These are phyloP conservation scores for Wickerhamiella kurtzmanii DNA, from an alignment of 805 yeast genomes.

Conservation along the genomic window DNA sequence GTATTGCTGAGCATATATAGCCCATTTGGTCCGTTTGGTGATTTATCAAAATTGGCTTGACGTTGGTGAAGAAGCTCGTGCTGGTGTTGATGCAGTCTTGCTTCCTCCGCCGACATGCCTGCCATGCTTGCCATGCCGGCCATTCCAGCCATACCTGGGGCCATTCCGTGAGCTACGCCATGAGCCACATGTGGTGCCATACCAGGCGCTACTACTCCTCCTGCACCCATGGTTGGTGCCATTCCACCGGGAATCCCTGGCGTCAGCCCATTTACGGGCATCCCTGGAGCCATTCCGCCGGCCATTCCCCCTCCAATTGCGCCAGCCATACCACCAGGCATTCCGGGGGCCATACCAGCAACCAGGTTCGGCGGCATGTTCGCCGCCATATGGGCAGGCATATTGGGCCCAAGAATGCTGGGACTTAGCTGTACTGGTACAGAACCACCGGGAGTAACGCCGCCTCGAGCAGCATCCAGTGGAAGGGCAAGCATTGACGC, in stretches of 20 bases:
- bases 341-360: no score
- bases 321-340: neutral
- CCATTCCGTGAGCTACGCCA: neutral
- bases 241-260: neutral
- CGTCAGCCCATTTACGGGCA: neutral
- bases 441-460: neutral
- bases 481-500: neutral
- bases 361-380: no score
- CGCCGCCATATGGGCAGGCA: neutral
- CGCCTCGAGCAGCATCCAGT: neutral
- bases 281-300: neutral
- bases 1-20: constrained; percentile 21
- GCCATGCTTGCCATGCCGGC: no score
- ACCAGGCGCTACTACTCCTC: no score
- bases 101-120: no score
- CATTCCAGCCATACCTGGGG: neutral
- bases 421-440: no score
- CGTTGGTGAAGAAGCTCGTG: neutral
- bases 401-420: neutral
- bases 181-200: neutral
- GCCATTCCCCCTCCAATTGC: neutral
- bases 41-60: constrained; percentile 8
- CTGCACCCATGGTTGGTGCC: no score
- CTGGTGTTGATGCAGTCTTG: no score
- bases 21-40: constrained; percentile 24